Conservation (phyloP, 2,329 filamentous ascomycete species). For the Nemania sp. region DNA sequence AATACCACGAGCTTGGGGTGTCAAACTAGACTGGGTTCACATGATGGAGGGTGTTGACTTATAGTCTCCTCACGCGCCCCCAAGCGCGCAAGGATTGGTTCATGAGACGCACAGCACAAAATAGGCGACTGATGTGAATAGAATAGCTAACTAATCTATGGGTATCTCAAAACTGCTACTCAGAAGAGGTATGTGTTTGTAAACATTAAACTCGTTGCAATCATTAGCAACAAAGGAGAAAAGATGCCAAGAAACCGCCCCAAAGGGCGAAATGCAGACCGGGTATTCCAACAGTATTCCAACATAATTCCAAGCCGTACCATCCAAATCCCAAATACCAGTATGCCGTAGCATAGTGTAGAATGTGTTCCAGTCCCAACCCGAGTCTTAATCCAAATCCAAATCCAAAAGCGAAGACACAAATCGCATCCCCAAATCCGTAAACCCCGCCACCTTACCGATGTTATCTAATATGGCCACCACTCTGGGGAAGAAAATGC, state of each 20-base stretch:
- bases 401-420: no score
- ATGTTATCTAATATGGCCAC: no score
- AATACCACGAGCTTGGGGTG: conserved; percentile 14
- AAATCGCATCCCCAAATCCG: not conserved
- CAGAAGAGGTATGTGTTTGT: conserved; percentile 1
- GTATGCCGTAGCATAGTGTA: not conserved
- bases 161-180: not conserved
- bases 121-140: not conserved
- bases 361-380: not conserved
- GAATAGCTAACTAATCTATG: not conserved
- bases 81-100: conserved; percentile 6
- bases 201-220: conserved; percentile 1
- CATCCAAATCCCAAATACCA: not conserved
- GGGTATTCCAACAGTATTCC: conserved; percentile 16
- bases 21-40: conserved; percentile 11
- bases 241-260: not conserved
- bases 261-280: not conserved
- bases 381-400: not conserved
- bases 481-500: conserved; percentile 11
- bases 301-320: not conserved
- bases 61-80: conserved; percentile 16
- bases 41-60: conserved; percentile 19
- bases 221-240: conserved; percentile 4
- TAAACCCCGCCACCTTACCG: no score
- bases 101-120: conserved; percentile 9